phyloP scores from a whole-genome alignment of 495 filamentous ascomycete genomes.

The Rhypophila decipiens region DNA sequence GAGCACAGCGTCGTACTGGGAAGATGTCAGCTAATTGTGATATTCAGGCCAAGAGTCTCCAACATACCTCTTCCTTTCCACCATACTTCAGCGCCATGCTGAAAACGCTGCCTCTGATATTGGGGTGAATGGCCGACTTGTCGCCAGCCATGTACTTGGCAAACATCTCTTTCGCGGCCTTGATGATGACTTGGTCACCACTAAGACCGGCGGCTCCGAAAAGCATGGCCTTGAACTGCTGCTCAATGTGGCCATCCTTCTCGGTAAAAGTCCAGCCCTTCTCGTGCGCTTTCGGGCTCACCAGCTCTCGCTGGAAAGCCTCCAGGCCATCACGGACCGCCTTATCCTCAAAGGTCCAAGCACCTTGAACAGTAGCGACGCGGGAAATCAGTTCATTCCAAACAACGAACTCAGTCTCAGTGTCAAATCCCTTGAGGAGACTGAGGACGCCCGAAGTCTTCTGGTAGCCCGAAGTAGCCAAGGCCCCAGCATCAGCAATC shows the following conservation, averaged over 20 bases:
- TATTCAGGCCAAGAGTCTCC: no score
- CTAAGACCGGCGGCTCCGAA: conserved; percentile 61
- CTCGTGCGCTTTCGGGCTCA: conserved; percentile 70
- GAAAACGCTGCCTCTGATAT: conserved; percentile 64
- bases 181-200: conserved; percentile 55
- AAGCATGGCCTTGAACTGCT: conserved; percentile 74
- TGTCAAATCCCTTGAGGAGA: conserved; percentile 75
- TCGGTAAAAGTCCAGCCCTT: conserved; percentile 84
- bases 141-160: conserved; percentile 62
- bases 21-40: conserved; percentile 8
- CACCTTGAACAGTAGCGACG: conserved; percentile 64
- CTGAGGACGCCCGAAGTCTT: conserved; percentile 84
- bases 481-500: conserved; percentile 89
- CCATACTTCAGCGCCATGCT: conserved; percentile 65
- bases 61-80: conserved; percentile 61
- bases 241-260: conserved; percentile 77
- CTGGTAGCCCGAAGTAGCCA: conserved; percentile 86
- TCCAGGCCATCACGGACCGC: conserved; percentile 68
- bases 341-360: conserved; percentile 85
- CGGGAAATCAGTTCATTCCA: conserved; percentile 86
- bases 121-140: conserved; percentile 63
- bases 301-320: conserved; percentile 70
- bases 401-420: conserved; percentile 83
- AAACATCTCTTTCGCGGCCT: conserved; percentile 68
- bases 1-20: conserved; percentile 67